phyloP scores from a whole-genome alignment of 2,329 filamentous ascomycete species.

The Meredithiella fracta region DNA sequence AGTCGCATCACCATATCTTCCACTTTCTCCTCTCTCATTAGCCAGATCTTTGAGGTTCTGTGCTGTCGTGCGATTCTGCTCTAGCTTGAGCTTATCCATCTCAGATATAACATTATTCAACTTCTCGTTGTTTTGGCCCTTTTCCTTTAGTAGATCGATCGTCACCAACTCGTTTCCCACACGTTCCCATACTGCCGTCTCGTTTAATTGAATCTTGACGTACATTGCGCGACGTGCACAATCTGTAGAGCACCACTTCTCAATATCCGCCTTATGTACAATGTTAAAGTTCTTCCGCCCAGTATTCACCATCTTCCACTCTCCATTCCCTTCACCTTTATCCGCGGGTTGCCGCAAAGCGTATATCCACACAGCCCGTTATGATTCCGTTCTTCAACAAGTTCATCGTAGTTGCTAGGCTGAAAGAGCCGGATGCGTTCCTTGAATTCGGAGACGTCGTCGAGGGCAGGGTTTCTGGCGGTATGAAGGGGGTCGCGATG shows the following conservation, averaged over 20 bases:
- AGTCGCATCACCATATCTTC: constrained; percentile 12
- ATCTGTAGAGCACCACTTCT: constrained; percentile 71
- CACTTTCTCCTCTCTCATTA: constrained; percentile 30
- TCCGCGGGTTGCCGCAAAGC: constrained; percentile 53
- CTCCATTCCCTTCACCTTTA: constrained; percentile 39
- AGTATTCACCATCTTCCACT: constrained; percentile 48
- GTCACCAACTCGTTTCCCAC: constrained; percentile 38
- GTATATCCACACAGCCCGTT: constrained; percentile 69
- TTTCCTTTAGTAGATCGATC: constrained; percentile 53
- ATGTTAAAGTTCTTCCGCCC: constrained; percentile 44
- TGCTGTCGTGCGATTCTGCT: constrained; percentile 26
- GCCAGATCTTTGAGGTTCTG: constrained; percentile 30
- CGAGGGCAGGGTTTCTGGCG: constrained; percentile 33
- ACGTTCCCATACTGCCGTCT: constrained; percentile 74
- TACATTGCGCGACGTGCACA: constrained; percentile 72
- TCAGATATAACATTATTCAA: constrained; percentile 23
- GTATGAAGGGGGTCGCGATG: constrained; percentile 20
- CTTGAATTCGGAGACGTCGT: constrained; percentile 51
- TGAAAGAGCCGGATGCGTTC: constrained; percentile 56
- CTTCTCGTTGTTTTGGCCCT: constrained; percentile 32
- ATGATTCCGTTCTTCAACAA: constrained; percentile 79
- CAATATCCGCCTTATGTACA: constrained; percentile 52
- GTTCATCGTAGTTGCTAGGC: constrained; percentile 72
- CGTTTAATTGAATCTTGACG: constrained; percentile 73
- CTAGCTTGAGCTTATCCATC: constrained; percentile 28